Evolutionary conservation across 768 basidiomycete genomes (phyloP).

Genomic region (Psilocybe cubensis): DNA sequence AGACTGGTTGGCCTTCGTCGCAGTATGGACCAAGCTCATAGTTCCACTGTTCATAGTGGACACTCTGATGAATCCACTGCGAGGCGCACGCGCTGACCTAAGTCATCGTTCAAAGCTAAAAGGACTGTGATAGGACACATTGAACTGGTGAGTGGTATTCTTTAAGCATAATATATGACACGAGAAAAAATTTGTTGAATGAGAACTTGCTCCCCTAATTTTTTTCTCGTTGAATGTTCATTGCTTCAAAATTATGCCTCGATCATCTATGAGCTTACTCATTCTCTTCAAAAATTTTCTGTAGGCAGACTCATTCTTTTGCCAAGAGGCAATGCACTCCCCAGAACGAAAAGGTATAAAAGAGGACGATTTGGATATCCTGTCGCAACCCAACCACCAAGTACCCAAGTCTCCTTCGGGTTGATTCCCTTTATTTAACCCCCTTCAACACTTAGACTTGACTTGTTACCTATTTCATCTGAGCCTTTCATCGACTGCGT

Average conservation of each 20-base stretch:
- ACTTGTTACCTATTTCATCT: background rate
- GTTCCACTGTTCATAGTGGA: too few relatives aligned
- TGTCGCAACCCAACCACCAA: background rate
- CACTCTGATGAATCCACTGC: too few relatives aligned
- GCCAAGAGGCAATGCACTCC: background rate
- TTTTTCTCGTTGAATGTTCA: background rate
- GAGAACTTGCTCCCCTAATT: too few relatives aligned
- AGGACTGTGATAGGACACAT: too few relatives aligned
- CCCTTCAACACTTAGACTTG: background rate
- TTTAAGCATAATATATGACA: too few relatives aligned
- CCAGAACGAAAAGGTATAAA: background rate
- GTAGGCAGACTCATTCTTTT: background rate
- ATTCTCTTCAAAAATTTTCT: background rate
- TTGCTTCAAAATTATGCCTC: background rate
- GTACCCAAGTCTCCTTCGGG: background rate
- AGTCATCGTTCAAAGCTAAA: too few relatives aligned
- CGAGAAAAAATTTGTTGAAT: too few relatives aligned
- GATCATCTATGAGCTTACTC: background rate
- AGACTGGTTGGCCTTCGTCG: too few relatives aligned
- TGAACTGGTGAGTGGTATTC: too few relatives aligned
- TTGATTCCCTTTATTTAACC: slow-evolving; percentile 1
- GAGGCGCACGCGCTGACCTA: too few relatives aligned
- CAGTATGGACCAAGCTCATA: too few relatives aligned
- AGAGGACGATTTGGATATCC: background rate
- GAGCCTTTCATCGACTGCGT: background rate